Conservation (phyloP, 176 grass and related monocot species). For the Olyra latifolia region DNA sequence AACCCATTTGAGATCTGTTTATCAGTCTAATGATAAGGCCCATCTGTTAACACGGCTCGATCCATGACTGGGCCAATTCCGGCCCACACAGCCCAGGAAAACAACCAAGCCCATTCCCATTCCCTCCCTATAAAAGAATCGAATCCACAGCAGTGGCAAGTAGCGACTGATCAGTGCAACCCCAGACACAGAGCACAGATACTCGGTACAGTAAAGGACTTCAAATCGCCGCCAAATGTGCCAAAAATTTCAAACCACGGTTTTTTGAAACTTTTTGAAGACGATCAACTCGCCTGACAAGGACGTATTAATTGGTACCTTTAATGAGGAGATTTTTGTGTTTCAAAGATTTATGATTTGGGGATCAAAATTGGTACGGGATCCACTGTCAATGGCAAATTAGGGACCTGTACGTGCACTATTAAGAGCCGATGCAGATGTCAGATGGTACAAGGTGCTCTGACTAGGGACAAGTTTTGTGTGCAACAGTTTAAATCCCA, state of each 20-base stretch:
- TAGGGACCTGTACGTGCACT: no score
- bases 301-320: not conserved
- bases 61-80: not conserved
- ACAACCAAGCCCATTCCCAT: not conserved
- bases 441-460: no score
- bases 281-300: not conserved
- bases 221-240: not conserved
- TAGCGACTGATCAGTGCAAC: no score
- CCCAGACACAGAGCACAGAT: no score
- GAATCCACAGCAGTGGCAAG: no score
- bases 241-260: not conserved
- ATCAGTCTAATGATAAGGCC: not conserved
- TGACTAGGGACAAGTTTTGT: no score
- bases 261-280: not conserved
- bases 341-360: not conserved
- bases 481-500: no score
- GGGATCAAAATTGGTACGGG: not conserved
- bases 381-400: not conserved
- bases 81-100: not conserved
- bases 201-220: no score
- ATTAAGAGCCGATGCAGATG: no score
- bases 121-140: no score
- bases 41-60: not conserved
- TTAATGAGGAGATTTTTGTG: not conserved
- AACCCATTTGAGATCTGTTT: no score